Base-by-base conservation (phyloP, 208 protist species). In the Willaertia magna region DNA sequence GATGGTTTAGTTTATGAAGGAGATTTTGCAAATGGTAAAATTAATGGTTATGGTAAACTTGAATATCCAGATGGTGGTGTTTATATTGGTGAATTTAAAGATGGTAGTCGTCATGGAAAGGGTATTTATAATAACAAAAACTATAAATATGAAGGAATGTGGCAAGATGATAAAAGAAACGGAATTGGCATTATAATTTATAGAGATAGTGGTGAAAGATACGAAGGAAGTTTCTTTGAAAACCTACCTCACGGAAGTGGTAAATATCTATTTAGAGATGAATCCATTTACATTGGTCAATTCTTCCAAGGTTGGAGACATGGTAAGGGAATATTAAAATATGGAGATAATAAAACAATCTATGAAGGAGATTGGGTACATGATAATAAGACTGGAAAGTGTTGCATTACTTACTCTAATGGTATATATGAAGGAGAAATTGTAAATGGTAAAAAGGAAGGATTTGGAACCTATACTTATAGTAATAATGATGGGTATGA, bases 171-270 rank as follows among this genome's bases (percentile, higher is more conserved):
- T 7, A 55, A 88, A 47, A 93, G 95, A 88, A 84, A 88, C 34
- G 95, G 95, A 22, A 52, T 88, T 2, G 93, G 92, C 86, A 6
- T 84, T 94, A 49, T 86, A 86, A 22, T 88, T 93, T 87, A 89
- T 92, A 22, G 94, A 89, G 82, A 92, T 93, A 12, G 26, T 67
- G 4, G 88, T 85, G 43, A 89, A 55, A 75, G 94, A 95, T 87
- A 90, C 47, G 40, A 93, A 92, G 0, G 84, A 86, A 6, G 95
- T 87, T 97, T 93, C 93, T 87, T 90, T 39, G 92, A 93, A 47
- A 91, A 95, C 76, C 92, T 93, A 49, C 94, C 88, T 14, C 83
- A 93, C 86, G 95, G 95, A 49, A 87, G n/a, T 39, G 95, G 94
- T 40, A 87, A 88, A 34, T 90, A 92, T 76, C 18, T 1, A 40